Conservation (phyloP, 2,329 filamentous ascomycete species). For the Pseudocercospora macadamiae region DNA sequence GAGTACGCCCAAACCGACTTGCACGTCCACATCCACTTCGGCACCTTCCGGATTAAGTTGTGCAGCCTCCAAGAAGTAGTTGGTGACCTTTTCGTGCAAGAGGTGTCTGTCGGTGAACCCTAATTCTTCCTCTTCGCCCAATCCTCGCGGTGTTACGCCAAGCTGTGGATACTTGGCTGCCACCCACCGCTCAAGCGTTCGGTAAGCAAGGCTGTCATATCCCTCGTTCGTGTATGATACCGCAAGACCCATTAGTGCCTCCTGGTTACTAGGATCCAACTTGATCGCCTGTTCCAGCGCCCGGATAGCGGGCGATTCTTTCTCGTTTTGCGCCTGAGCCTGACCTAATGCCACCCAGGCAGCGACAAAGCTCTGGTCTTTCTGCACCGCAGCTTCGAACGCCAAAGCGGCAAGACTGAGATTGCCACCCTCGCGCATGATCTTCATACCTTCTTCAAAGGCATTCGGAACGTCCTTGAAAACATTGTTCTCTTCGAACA, state of each 20-base stretch:
- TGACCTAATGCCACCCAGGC: constrained; percentile 93
- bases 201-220: constrained; percentile 95
- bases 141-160: constrained; percentile 69
- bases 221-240: constrained; percentile 99
- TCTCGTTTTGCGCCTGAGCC: constrained; percentile 97
- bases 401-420: constrained; percentile 89
- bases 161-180: constrained; percentile 91
- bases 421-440: constrained; percentile 92
- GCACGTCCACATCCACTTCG: constrained; percentile 97
- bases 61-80: constrained; percentile 88
- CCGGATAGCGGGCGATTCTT: constrained; percentile 92
- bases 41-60: constrained; percentile 89
- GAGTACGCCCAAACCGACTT: constrained; percentile 92
- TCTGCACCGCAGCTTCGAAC: constrained; percentile 93
- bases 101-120: constrained; percentile 92
- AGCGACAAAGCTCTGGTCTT: constrained; percentile 81
- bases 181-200: constrained; percentile 94
- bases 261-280: constrained; percentile 81
- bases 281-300: constrained; percentile 90
- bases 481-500: constrained; percentile 93
- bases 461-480: constrained; percentile 81
- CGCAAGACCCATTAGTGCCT: constrained; percentile 90
- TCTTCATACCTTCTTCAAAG: constrained; percentile 89
- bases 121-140: constrained; percentile 67
- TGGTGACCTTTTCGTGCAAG: constrained; percentile 86